Evolutionary conservation across 495 filamentous ascomycete species (phyloP).

Genomic region (Aspergillus sclerotioniger): DNA sequence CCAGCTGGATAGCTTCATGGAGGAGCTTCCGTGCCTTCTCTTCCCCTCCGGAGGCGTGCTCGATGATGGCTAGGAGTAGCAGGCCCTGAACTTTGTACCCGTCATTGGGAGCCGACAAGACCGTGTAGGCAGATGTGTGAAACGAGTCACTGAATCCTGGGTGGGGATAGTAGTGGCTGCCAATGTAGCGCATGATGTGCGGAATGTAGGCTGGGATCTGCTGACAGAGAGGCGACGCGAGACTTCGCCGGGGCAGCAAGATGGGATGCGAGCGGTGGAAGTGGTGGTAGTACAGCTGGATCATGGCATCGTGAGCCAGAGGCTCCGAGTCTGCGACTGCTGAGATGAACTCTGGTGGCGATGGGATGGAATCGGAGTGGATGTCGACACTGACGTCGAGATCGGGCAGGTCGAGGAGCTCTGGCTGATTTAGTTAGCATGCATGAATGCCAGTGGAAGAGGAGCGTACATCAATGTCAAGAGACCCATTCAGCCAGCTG

Average conservation of each 20-base stretch:
- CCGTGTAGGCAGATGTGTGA: conserved; percentile 54
- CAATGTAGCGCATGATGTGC: conserved; percentile 68
- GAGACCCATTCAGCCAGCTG: conserved; percentile 17
- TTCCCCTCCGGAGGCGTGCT: conserved; percentile 64
- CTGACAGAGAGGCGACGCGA: conserved; percentile 41
- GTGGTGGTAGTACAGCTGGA: conserved; percentile 57
- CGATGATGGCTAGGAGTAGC: conserved; percentile 63
- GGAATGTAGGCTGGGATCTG: conserved; percentile 36
- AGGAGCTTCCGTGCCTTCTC: conserved; percentile 59
- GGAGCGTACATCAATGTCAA: not conserved
- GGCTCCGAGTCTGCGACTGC: conserved; percentile 15
- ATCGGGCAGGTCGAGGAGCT: not conserved
- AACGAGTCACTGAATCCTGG: conserved; percentile 42
- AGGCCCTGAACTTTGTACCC: conserved; percentile 71
- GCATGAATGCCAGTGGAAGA: not conserved
- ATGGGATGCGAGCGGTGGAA: conserved; percentile 73
- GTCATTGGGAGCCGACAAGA: conserved; percentile 51
- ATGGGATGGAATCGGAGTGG: not conserved
- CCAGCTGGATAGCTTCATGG: conserved; percentile 58
- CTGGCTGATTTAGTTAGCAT: conserved; percentile 1
- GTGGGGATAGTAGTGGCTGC: conserved; percentile 44
- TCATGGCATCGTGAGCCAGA: conserved; percentile 33
- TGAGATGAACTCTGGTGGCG: conserved; percentile 10
- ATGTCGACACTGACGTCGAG: not conserved
- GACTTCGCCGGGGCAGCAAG: conserved; percentile 46